These are phyloP conservation scores for Umbelopsis sp. DNA, from an alignment of 192 early-diverging fungal genomes.

Conservation along the genomic window DNA sequence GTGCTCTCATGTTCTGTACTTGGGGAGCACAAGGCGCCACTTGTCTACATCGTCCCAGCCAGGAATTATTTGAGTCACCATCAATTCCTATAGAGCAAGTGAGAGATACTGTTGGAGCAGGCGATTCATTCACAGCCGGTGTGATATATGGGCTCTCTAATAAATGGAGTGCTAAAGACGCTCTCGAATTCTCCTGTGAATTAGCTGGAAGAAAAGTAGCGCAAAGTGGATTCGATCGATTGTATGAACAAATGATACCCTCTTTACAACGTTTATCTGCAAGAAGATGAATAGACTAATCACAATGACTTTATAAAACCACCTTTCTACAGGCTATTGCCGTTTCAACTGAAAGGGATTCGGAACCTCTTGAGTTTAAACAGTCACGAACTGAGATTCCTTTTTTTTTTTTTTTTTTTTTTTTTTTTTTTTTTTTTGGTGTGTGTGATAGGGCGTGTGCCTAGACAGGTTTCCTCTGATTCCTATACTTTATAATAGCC, in stretches of 20 bases:
- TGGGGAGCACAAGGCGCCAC: conserved; percentile 64
- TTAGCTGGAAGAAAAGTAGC: conserved; percentile 52
- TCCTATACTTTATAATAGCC: too few relatives aligned
- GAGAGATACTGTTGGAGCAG: conserved; percentile 56
- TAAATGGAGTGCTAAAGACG: conserved; percentile 25
- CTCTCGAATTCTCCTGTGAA: conserved; percentile 47
- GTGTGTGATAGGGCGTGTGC: too few relatives aligned
- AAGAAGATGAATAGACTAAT: neutral
- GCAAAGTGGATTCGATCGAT: conserved; percentile 49
- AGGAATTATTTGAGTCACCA: conserved; percentile 33
- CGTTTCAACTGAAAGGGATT: too few relatives aligned
- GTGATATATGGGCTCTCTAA: conserved; percentile 45
- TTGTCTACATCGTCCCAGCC: conserved; percentile 41
- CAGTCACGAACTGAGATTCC: too few relatives aligned
- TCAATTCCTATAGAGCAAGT: conserved; percentile 34
- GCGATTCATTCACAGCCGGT: conserved; percentile 60
- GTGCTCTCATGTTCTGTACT: conserved; percentile 64
- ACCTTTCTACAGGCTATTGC: too few relatives aligned
- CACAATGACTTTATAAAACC: too few relatives aligned
- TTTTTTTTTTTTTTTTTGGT: too few relatives aligned
- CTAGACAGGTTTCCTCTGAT: too few relatives aligned
- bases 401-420: too few relatives aligned
- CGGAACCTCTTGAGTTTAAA: too few relatives aligned
- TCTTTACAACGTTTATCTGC: too few relatives aligned
- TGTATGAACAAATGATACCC: conserved; percentile 25